Evolutionary conservation across 1,284 basidiomycete species (phyloP).

Genomic region (Ceratobasidium sp.): DNA sequence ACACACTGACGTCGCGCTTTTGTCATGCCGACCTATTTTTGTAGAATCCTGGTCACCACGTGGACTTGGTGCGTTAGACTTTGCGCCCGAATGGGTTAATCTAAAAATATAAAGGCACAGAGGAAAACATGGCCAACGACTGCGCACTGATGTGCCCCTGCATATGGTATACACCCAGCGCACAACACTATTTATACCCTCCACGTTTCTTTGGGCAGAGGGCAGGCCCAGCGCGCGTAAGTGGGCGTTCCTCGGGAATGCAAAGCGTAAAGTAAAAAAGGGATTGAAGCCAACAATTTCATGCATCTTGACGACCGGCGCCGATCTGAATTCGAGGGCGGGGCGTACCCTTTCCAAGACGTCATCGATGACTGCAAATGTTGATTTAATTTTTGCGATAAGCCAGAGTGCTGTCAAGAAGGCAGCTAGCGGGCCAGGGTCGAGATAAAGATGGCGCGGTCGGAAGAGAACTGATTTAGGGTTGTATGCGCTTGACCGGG

Average conservation of each 20-base stretch:
- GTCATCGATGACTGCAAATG: conserved; percentile 1
- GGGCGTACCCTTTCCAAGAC: conserved; percentile 2
- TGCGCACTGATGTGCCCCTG: neutral
- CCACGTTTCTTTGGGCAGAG: too few relatives aligned
- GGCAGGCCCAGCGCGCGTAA: too few relatives aligned
- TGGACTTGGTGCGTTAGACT: neutral
- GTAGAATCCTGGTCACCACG: neutral
- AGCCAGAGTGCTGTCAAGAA: neutral
- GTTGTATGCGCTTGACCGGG: neutral
- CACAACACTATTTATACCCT: neutral
- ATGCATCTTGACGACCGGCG: neutral
- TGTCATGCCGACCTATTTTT: neutral
- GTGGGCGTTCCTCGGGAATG: too few relatives aligned
- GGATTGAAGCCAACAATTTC: neutral
- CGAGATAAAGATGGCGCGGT: neutral
- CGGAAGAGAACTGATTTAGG: neutral
- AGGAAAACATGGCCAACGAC: neutral
- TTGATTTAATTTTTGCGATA: neutral
- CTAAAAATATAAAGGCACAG: conserved; percentile 6
- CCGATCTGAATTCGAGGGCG: neutral
- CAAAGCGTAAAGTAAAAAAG: too few relatives aligned
- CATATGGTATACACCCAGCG: neutral
- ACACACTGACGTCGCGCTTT: neutral
- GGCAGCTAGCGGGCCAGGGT: neutral
- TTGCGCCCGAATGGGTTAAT: neutral